These are phyloP conservation scores for Ogataea chonburiensis DNA, from an alignment of 805 yeast genomes.

Conservation along the genomic window DNA sequence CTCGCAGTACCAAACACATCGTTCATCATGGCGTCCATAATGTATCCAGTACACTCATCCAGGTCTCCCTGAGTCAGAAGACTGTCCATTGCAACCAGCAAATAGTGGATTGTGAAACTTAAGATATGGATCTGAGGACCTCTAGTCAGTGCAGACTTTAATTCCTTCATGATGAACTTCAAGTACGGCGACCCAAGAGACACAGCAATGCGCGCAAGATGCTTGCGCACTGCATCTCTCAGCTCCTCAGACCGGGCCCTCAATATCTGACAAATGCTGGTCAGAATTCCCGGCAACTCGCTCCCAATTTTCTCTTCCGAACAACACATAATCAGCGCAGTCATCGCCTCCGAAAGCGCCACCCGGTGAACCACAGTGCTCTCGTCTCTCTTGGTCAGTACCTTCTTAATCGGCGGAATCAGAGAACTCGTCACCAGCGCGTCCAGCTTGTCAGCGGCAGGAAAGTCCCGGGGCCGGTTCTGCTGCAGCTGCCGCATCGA, in stretches of 20 bases:
- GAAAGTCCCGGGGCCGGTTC: slow-evolving; percentile 36
- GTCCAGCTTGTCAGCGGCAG: slow-evolving; percentile 38
- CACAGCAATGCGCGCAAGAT: slow-evolving; percentile 61
- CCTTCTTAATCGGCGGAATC: slow-evolving; percentile 58
- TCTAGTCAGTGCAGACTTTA: slow-evolving; percentile 72
- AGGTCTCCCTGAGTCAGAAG: slow-evolving; percentile 65
- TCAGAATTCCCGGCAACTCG: slow-evolving; percentile 77
- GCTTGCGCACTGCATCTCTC: slow-evolving; percentile 81
- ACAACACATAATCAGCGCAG: slow-evolving; percentile 63
- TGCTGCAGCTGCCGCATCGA: slow-evolving; percentile 34
- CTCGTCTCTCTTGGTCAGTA: slow-evolving; percentile 66
- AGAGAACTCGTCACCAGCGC: slow-evolving; percentile 53
- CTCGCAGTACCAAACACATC: slow-evolving; percentile 91
- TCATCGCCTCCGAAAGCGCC: slow-evolving; percentile 78
- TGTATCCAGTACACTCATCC: slow-evolving; percentile 56
- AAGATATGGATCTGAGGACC: slow-evolving; percentile 94
- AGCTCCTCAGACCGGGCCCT: slow-evolving; percentile 83
- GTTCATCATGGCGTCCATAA: slow-evolving; percentile 81
- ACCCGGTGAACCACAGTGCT: slow-evolving; percentile 74
- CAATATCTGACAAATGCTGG: slow-evolving; percentile 85
- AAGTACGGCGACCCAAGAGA: slow-evolving; percentile 74
- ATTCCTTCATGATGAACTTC: slow-evolving; percentile 71
- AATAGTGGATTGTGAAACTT: slow-evolving; percentile 79
- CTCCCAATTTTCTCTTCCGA: slow-evolving; percentile 51
- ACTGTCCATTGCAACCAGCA: slow-evolving; percentile 51